These are phyloP conservation scores for Teratosphaeria pseudoeucalypti DNA, from an alignment of 2,329 filamentous ascomycete species.

Conservation along the genomic window DNA sequence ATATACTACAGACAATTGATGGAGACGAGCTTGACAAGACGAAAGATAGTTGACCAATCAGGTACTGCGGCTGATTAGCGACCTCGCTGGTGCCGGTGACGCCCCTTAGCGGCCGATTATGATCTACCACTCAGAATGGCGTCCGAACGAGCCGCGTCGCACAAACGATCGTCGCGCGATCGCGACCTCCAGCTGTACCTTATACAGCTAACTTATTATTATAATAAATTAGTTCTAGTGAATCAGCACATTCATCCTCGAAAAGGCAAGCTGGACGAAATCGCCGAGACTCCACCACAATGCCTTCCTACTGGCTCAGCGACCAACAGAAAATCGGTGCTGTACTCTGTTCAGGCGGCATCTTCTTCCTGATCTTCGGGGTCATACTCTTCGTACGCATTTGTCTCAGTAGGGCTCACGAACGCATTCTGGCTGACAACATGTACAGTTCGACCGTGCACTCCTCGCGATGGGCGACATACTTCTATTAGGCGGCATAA, in stretches of 20 bases:
- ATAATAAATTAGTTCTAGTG: not conserved
- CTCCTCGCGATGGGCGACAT: constrained; percentile 99
- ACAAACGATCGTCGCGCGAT: not conserved
- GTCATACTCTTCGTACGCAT: constrained; percentile 53
- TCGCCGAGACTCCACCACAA: constrained; percentile 29
- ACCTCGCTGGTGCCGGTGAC: not conserved
- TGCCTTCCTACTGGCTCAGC: constrained; percentile 92
- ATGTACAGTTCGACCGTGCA: constrained; percentile 65
- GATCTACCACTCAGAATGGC: not conserved
- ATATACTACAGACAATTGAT: too few relatives aligned
- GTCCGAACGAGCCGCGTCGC: not conserved
- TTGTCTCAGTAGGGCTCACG: not conserved
- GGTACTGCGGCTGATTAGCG: not conserved
- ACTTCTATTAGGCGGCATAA: constrained; percentile 93
- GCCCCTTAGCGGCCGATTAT: not conserved
- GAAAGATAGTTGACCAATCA: not conserved
- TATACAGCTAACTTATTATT: not conserved
- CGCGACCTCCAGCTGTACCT: not conserved
- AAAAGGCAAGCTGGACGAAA: not conserved
- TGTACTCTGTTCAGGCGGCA: constrained; percentile 92
- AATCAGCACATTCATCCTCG: not conserved
- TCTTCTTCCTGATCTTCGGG: constrained; percentile 87
- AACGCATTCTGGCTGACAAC: constrained; percentile 40
- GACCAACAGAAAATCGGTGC: constrained; percentile 96
- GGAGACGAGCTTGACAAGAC: not conserved